Evolutionary conservation across 2,329 filamentous ascomycete genomes (phyloP).

Genomic region (Fusarium bulbicola): DNA sequence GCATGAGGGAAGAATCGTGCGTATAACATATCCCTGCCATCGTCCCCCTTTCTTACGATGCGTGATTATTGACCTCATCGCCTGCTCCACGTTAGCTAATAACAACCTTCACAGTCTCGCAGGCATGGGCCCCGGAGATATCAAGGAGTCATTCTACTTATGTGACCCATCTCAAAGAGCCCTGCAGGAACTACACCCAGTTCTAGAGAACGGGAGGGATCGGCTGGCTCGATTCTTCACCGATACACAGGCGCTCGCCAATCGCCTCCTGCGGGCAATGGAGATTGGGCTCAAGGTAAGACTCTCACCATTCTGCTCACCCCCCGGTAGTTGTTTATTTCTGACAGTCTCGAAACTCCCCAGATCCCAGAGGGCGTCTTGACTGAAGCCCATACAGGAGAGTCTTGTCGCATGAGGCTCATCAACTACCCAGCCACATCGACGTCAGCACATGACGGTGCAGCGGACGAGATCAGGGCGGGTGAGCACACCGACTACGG

Average conservation of each 20-base stretch:
- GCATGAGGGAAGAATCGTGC: neutral
- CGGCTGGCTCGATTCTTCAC: neutral
- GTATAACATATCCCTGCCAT: neutral
- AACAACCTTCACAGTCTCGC: neutral
- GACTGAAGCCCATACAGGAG: neutral
- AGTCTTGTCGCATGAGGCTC: neutral
- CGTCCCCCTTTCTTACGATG: neutral
- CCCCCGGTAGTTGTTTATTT: rapidly evolving
- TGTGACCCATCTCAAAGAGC: neutral
- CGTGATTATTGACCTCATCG: rapidly evolving
- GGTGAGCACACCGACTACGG: neutral
- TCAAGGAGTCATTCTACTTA: neutral
- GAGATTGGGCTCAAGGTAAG: neutral
- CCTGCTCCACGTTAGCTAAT: neutral
- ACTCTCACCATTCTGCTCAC: neutral
- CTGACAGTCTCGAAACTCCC: neutral
- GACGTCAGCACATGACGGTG: rapidly evolving
- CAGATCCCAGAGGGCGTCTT: neutral
- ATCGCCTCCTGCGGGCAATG: neutral
- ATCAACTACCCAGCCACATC: neutral
- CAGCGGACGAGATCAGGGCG: neutral
- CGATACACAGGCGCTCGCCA: neutral
- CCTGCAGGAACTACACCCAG: neutral
- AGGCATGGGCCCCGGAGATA: neutral
- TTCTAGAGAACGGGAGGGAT: neutral